Evolutionary conservation across 148 eudicot genomes (phyloP).

Genomic region (Diospyros kaki): DNA sequence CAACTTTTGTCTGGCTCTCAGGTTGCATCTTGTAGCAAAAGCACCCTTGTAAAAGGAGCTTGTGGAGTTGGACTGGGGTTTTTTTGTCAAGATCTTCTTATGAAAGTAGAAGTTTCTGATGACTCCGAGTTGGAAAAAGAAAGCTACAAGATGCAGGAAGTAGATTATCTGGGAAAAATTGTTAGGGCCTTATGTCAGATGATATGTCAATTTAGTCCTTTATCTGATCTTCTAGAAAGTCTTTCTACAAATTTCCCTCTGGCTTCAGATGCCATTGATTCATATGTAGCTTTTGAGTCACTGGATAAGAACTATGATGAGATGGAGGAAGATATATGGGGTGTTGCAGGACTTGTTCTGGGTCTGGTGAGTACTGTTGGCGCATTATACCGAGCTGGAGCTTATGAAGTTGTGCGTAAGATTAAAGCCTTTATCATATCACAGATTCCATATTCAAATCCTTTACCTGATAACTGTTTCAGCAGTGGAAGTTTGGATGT

Average conservation of each 20-base stretch:
- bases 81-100: constrained; percentile 84
- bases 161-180: constrained; percentile 51
- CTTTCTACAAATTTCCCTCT: constrained; percentile 39
- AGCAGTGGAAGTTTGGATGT: constrained; percentile 20
- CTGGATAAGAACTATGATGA: constrained; percentile 28
- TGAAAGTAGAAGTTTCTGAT: constrained; percentile 33
- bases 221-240: constrained; percentile 39
- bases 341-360: constrained; percentile 76
- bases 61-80: constrained; percentile 92
- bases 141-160: constrained; percentile 42
- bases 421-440: constrained; percentile 59
- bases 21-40: constrained; percentile 71
- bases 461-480: constrained; percentile 20
- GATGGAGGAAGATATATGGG: constrained; percentile 81
- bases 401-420: constrained; percentile 54
- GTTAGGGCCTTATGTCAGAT: constrained; percentile 49
- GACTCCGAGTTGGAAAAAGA: constrained; percentile 33
- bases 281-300: constrained; percentile 24
- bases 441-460: constrained; percentile 44
- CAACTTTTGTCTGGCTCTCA: constrained; percentile 10
- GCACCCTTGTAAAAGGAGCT: constrained; percentile 81
- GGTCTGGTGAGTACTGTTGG: constrained; percentile 73
- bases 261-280: constrained; percentile 28
- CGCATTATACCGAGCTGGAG: constrained; percentile 74
- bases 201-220: constrained; percentile 43